These are phyloP conservation scores for Platismatia glauca DNA, from an alignment of 495 filamentous ascomycete genomes.

Conservation along the genomic window DNA sequence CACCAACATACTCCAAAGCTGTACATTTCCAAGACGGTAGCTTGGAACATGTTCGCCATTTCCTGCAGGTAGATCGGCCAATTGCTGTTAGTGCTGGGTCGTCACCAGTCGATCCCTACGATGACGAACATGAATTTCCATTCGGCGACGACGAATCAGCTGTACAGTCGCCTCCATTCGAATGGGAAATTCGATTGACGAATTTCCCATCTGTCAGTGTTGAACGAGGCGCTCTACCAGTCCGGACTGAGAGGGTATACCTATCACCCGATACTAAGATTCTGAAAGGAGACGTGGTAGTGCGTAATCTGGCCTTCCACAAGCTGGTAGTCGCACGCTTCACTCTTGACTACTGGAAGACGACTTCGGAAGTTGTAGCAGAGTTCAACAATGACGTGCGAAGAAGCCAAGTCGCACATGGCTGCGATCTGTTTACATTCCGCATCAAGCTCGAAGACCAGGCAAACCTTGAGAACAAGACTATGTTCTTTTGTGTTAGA, in stretches of 20 bases:
- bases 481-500: constrained; percentile 81
- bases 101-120: constrained; percentile 83
- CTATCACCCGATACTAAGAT: constrained; percentile 79
- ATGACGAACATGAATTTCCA: constrained; percentile 77
- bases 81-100: constrained; percentile 90
- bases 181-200: constrained; percentile 77
- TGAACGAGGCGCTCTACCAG: constrained; percentile 53
- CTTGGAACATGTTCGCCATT: constrained; percentile 90
- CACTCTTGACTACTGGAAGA: constrained; percentile 97
- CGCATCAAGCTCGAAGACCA: constrained; percentile 87
- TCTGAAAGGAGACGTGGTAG: constrained; percentile 71
- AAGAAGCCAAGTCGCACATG: constrained; percentile 53
- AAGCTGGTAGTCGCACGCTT: constrained; percentile 85
- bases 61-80: constrained; percentile 84
- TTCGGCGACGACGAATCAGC: constrained; percentile 53
- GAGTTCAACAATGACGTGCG: constrained; percentile 77
- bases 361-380: constrained; percentile 84
- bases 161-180: constrained; percentile 43
- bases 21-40: constrained; percentile 88
- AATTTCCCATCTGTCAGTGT: constrained; percentile 72
- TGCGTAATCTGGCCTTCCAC: constrained; percentile 83
- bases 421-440: constrained; percentile 84
- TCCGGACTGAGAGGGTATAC: constrained; percentile 74
- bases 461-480: constrained; percentile 80
- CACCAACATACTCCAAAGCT: constrained; percentile 86